Conservation (phyloP, 306 rosid genomes). For the Cyclanthera cordifolia region DNA sequence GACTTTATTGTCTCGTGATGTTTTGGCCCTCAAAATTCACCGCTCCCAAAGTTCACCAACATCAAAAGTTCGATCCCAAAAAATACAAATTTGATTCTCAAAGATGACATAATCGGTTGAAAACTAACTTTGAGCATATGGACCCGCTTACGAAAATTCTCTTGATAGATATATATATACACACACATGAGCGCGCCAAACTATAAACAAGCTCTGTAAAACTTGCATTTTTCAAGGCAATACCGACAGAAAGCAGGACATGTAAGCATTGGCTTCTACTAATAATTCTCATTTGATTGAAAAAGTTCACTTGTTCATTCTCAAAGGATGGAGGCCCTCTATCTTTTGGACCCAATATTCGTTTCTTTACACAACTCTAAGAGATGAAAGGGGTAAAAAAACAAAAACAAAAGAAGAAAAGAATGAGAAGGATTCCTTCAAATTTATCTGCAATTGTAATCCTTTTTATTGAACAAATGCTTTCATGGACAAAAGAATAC, state of each 20-base stretch:
- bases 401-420: background rate
- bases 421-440: slow-evolving; percentile 22
- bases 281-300: background rate
- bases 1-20: no score
- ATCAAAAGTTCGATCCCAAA: no score
- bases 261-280: background rate
- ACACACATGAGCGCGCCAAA: no score
- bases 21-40: no score
- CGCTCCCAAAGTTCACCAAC: no score
- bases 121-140: no score
- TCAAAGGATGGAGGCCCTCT: background rate
- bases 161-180: no score
- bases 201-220: no score
- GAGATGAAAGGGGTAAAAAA: background rate
- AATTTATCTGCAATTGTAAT: slow-evolving; percentile 19
- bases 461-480: slow-evolving; percentile 29
- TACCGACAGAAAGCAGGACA: background rate
- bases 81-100: no score
- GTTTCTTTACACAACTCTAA: background rate
- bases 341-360: background rate
- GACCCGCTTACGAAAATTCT: no score
- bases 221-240: background rate
- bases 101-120: no score
- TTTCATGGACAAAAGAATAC: slow-evolving; percentile 27
- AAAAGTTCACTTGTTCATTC: background rate